Evolutionary conservation across 306 rosid species (phyloP), one percentile per base, ranked within the genome.

Genomic region (Gastrolobium bilobum): DNA sequence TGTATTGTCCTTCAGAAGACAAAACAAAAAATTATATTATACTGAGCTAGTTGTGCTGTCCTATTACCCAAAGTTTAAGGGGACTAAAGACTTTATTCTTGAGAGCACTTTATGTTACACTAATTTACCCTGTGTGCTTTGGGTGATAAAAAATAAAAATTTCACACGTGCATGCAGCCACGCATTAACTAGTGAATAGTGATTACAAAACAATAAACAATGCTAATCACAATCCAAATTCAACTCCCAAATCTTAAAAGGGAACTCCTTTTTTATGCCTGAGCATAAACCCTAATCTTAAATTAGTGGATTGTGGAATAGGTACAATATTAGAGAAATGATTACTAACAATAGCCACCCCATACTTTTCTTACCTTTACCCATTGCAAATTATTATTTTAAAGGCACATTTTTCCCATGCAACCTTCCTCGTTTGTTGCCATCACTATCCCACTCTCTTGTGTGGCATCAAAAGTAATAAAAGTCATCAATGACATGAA

Each of bases 141-240:
- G 1, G 26, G 26, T 20, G 26, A 20, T 20, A 20, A 20, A 20
- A 20, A 20, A 20, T 20, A 20, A 20, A 20, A 40, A 54, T 57
- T 56, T 11, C 13, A 20, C 47, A 79, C 53, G 71, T 78, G 77
- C 51, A 68, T 44, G 68, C 60, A 52, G 60, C 58, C 68, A 42
- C 38, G 38, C 10, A 10, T 37, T 68, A 6, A 68, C 50, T 58
- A 44, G 34, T 14, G 5, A 56, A 15, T 30, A 64, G 66, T 65
- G 39, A 53, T 78, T 26, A 66, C 82, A 40, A 54, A 77, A 43
- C 75, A 43, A 66, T 66, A 68, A 66, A 67, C 42, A 54, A 72
- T 44, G 62, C 47, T 75, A 34, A 75, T 48, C 29, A 75, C 13
- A 38, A 4, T 30, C 34, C 73, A 65, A 77, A 51, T 66, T 66